Evolutionary conservation across 768 basidiomycete species (phyloP), one percentile per base, ranked within the genome.

Genomic region (Hortiboletus campestris): DNA sequence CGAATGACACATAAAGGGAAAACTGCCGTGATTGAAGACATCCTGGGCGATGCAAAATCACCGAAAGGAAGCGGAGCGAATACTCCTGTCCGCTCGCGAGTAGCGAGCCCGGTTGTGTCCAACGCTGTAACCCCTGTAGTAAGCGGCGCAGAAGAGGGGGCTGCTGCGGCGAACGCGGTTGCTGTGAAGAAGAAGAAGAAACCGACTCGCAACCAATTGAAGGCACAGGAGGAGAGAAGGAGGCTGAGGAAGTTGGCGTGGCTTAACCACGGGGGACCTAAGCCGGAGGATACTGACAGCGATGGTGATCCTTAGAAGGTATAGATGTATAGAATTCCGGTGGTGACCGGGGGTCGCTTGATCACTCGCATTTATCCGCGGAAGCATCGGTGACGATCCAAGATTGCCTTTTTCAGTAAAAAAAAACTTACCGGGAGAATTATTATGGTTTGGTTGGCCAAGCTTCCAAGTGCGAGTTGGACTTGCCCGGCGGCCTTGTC

Each of bases 1-100:
- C 82, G 82, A 29, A 79, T 98, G 75, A 86, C 86, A 34, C 90
- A 90, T 62, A 86, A 93, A 77, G 95, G 95, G 66, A 98, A 97
- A 74, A 76, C 80, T 4, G 85, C 91, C 14, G 78, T 94, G 43
- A 79, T 94, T 42, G 95, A 98, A 64, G 94, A 95, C 63, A 82
- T 82, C 3, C 88, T 95, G 67, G 78, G 82, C 51, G 87, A 90
- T 68, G 72, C 74, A 57, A 87, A 84, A 71, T 82, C 85, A 17
- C 81, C 84, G 6, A 87, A 78, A 71, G 86, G 87, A 42, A 90
- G 88, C 64, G 84, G 85, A 22, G 66, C 75, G 16, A 88, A 86
- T 63, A 91, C 90, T 2, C 88, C 89, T 38, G 80, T 76, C 17
- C 78, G 83, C 36, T 93, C 91, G 36, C 79, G 84, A 50, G 74